Conservation (phyloP, 129 eudicot species). For the Dittrichia graveolens region DNA sequence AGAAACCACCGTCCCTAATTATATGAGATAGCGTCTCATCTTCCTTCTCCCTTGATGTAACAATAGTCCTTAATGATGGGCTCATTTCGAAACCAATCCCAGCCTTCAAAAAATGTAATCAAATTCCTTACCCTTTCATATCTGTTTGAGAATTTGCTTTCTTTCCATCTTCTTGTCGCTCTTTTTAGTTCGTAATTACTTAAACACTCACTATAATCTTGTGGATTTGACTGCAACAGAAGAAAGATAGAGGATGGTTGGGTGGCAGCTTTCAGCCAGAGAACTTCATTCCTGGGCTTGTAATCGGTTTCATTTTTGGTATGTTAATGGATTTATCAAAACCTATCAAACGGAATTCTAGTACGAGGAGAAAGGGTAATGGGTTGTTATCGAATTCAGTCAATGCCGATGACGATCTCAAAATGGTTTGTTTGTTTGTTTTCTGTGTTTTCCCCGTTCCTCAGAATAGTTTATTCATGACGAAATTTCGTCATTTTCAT, state of each 20-base stretch:
- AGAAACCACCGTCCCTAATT: no score
- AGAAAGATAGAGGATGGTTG: conserved; percentile 50
- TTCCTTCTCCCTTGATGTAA: not conserved
- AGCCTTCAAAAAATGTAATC: conserved; percentile 38
- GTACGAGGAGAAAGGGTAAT: conserved; percentile 18
- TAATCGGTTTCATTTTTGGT: conserved; percentile 80
- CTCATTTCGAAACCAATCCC: conserved; percentile 36
- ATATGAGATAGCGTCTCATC: not conserved
- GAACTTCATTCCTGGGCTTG: conserved; percentile 80
- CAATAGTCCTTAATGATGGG: conserved; percentile 19
- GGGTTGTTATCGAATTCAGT: conserved; percentile 21
- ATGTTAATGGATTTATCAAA: conserved; percentile 64
- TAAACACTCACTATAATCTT: not conserved
- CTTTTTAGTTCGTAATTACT: not conserved
- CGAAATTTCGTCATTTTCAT: no score
- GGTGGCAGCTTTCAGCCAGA: conserved; percentile 73
- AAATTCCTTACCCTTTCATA: not conserved
- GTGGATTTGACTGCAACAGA: conserved; percentile 28
- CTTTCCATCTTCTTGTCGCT: no score
- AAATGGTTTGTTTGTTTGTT: conserved; percentile 54
- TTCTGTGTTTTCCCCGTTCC: not conserved
- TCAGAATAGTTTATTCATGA: not conserved
- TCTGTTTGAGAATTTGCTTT: not conserved
- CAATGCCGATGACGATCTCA: conserved; percentile 61
- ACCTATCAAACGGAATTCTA: conserved; percentile 35